These are phyloP conservation scores for Neoarthrinium moseri DNA, from an alignment of 2,329 filamentous ascomycete genomes.

Conservation along the genomic window DNA sequence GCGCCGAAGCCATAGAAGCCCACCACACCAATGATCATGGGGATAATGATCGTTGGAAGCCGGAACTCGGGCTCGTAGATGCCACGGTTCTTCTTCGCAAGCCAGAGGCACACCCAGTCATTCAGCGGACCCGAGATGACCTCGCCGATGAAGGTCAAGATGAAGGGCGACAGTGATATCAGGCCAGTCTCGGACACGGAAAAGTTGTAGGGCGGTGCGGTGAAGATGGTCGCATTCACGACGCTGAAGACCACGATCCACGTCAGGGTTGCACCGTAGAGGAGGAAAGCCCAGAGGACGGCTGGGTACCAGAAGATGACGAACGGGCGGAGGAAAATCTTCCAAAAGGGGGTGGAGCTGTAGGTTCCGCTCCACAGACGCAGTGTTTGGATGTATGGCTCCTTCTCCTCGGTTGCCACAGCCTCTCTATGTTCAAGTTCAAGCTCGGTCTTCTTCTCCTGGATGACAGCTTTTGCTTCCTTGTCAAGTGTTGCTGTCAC, in stretches of 20 bases:
- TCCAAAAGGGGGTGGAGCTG: slow-evolving; percentile 35
- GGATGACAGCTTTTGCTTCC: slow-evolving; percentile 2
- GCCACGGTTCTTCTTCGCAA: slow-evolving; percentile 48
- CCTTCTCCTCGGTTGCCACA: slow-evolving; percentile 26
- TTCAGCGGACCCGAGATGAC: slow-evolving; percentile 43
- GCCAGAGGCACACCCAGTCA: slow-evolving; percentile 41
- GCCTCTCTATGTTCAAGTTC: slow-evolving; percentile 21
- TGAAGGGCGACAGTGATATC: slow-evolving; percentile 48
- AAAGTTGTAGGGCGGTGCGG: slow-evolving; percentile 50
- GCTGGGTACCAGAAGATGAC: slow-evolving; percentile 49
- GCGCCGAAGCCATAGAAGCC: slow-evolving; percentile 49
- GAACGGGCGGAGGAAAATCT: slow-evolving; percentile 41
- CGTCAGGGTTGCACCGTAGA: slow-evolving; percentile 42
- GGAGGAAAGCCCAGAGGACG: slow-evolving; percentile 47
- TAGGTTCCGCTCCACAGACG: slow-evolving; percentile 34
- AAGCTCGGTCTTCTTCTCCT: slow-evolving; percentile 15
- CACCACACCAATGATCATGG: slow-evolving; percentile 37
- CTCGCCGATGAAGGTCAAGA: slow-evolving; percentile 45
- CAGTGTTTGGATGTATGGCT: slow-evolving; percentile 31
- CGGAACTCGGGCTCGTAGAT: slow-evolving; percentile 55
- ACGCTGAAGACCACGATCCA: slow-evolving; percentile 44
- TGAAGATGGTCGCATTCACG: slow-evolving; percentile 49
- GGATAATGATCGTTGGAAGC: slow-evolving; percentile 36
- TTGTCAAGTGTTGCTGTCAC: slow-evolving; percentile 1
- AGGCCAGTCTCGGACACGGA: slow-evolving; percentile 46